These are phyloP conservation scores for Termitomyces sp. DNA, from an alignment of 768 basidiomycete species.

Conservation along the genomic window DNA sequence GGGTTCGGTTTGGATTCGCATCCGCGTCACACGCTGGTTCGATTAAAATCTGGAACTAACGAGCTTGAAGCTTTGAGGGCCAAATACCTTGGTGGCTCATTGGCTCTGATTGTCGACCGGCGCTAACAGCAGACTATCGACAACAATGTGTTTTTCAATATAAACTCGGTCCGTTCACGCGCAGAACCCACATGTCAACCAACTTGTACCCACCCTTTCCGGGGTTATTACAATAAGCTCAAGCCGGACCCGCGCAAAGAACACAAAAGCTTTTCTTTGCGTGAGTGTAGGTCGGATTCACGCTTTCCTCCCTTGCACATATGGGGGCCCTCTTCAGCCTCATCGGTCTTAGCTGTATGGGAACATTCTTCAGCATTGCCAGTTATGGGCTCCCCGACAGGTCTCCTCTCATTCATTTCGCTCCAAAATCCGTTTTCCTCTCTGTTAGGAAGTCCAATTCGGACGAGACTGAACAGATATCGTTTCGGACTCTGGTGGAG, in stretches of 20 bases:
- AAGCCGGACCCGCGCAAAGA: slow-evolving; percentile 11
- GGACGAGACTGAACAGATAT: slow-evolving; percentile 28
- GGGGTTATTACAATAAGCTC: neutral
- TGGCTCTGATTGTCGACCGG: neutral
- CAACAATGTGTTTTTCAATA: neutral
- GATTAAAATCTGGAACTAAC: neutral
- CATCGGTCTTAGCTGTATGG: slow-evolving; percentile 26
- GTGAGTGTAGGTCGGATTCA: neutral
- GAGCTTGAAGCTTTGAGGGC: too few species aligned
- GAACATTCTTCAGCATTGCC: slow-evolving; percentile 22
- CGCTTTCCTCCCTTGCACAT: neutral
- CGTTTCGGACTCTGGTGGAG: slow-evolving; percentile 33
- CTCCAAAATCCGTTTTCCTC: slow-evolving; percentile 30
- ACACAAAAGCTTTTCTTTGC: neutral
- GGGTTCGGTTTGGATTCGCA: neutral
- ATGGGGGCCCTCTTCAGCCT: slow-evolving; percentile 27
- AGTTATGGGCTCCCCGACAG: slow-evolving; percentile 14
- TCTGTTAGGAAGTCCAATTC: slow-evolving; percentile 24
- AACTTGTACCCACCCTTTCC: neutral
- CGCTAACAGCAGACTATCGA: neutral
- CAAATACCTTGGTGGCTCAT: neutral
- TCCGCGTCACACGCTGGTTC: neutral
- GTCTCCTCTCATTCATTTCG: slow-evolving; percentile 31
- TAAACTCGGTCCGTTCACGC: neutral
- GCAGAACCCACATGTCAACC: neutral